Evolutionary conservation across 169 alveolate genomes (phyloP), one percentile per base, ranked within the genome.

Genomic region (Babesia caballi): DNA sequence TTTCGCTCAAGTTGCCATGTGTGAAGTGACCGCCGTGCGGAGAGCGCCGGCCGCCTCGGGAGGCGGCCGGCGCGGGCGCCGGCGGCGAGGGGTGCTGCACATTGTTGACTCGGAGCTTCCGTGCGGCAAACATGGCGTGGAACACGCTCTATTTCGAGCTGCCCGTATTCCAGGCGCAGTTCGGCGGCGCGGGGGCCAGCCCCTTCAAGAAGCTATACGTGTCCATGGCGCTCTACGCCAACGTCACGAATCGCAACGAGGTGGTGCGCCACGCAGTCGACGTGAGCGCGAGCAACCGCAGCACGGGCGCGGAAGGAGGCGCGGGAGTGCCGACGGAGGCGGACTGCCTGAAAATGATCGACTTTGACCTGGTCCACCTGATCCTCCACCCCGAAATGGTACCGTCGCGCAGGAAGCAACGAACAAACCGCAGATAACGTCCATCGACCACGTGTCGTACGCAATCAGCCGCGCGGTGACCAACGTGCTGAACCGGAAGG

Each of bases 371-470:
- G 17, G 32, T 56, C n/a, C 60, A 66, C 65, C 54, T 77, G 23
- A 66, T 61, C 21, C 30, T 77, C 3, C 46, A 63, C 12, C 85
- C 85, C 8, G 76, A 68, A 47, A 23, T 77, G 85, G 85, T 77
- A 67, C 11, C 27, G 8, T 33, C 28, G 47, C 9, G 3, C 6
- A 17, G 15, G 15, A 7, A 0, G n/a, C 44, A 7, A 35, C 27
- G 5, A 61, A 14, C 21, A 15, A 7, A 40, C 25, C 38, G 38
- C 52, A 77, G 85, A 23, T 77, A 2, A 42, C 61, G n/a, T 77
- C 85, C 6, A 28, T 28, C 12, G 85, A 77, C 11, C 85, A 77
- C 28, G 63, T 77, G 15, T 32, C 70, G 9, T 52, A 66, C 53
- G 70, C 82, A 12, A 52, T 77, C 27, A 58, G 71, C 52, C 80